Base-by-base conservation (phyloP, 495 filamentous ascomycete genomes). In the Halenospora varia region DNA sequence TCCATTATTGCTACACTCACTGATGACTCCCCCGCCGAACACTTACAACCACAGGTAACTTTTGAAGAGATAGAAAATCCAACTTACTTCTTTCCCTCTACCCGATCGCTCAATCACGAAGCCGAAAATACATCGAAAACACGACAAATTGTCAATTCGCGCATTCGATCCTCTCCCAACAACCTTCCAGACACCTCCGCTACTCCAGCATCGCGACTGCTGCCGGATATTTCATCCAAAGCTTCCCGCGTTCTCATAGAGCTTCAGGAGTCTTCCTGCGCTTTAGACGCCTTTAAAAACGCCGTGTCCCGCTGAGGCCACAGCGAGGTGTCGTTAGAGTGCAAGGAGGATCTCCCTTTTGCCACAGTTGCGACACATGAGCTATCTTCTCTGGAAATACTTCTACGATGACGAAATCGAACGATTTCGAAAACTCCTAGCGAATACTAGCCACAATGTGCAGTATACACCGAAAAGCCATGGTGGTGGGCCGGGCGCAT, bases 341-440 rank as follows among this genome's bases (percentile, higher is more conserved):
- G 79, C 78, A 75, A 77, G 78, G 82, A 80, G 76, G 69, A 75
- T 59, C 23, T 57, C 45, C 61, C 22, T 47, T 65, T 68, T 35
- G 60, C 68, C 65, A 66, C 70, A 58, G 64, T 66, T 67, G 73
- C 69, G 75, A 80, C 88, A 86, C 85, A 98, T 97, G 95, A 96
- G 88, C 82, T 87, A 88, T 75, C 84, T 88, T 77, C 84, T 98
- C 69, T 97, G 94, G 93, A 89, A 90, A 77, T 90, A 81, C 72
- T 98, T 91, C 70, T 86, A 93, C 74, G 87, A 96, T 81, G 88
- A 96, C 85, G 90, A 98, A 78, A 88, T 93, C 78, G 90, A 93
- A 66, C 84, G 74, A 67, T 97, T 98, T 77, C 84, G 86, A 75
- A 85, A 85, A 71, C 79, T 92, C 63, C 81, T 97, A 75, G 83